Base-by-base conservation (phyloP, 305 asterid species). In the Fraxinus paxiana region DNA sequence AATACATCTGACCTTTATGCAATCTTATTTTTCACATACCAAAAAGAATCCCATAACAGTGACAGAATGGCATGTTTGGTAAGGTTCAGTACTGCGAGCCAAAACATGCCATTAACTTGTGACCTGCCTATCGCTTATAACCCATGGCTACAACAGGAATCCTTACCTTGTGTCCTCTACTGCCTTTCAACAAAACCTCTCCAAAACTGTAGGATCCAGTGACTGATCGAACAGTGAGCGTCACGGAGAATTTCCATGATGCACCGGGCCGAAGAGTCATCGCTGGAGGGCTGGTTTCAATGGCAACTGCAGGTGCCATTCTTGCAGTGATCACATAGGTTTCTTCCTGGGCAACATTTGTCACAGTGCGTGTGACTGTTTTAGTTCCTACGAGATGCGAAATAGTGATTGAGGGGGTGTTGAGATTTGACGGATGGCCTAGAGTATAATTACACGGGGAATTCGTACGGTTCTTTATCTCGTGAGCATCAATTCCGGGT, bases 381-480 rank as follows among this genome's bases (percentile, higher is more conserved):
- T 77, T 93, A 75, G 97, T 92, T 80, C 99, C 97, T 85, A 94
- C 98, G 33, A 96, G 99, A 80, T 90, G 98, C 76, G 99, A 87
- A 77, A 93, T 89, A 24, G 98, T 77, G 82, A 96, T 90, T 0
- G 99, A 96, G 48, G 99, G 98, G 26, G 83, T 78, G 88, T 96
- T 96, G 85, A 96, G 90, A 82, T 96, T 96, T 13, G 96, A 91
- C 38, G 98, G 98, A 38, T 85, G 97, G 71, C 91, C 96, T 0
- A 96, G 92, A 43, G 97, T 94, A 88, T 96, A 96, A 78, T 96
- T 96, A 92, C 99, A 96, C n/a, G 98, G 97, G 51, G 88, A 83
- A 48, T 92, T 83, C 0, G 92, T 93, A 92, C 86, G 89, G 71
- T 92, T 96, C 78, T 31, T 84, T 48, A 96, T 87, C 86, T 94